Percentiles rank a stretch among this genome's conserved stretches.
Conservation (phyloP, 2,329 filamentous ascomycete genomes). For the Fusarium concolor region DNA sequence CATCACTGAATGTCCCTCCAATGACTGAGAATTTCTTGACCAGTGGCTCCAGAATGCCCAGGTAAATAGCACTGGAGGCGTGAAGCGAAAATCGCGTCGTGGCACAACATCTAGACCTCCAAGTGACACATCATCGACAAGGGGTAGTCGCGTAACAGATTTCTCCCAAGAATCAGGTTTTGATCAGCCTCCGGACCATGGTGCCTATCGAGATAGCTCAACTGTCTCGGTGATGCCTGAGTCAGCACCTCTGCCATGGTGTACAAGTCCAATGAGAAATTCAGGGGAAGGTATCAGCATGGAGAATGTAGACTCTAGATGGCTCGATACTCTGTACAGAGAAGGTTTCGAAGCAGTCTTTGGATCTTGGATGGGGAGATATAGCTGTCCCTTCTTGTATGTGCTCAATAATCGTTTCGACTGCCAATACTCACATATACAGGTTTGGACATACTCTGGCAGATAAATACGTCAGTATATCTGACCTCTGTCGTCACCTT, state of each 20-base stretch:
- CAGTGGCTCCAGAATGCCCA: conserved; percentile 47
- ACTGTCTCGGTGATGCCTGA: not conserved
- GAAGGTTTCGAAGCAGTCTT: conserved; percentile 55
- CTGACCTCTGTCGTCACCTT: conserved; percentile 47
- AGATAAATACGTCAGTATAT: conserved; percentile 49
- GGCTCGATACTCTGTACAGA: conserved; percentile 50
- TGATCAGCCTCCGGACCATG: not conserved
- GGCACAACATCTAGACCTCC: conserved; percentile 13
- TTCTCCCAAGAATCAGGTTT: not conserved
- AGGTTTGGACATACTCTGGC: conserved; percentile 43
- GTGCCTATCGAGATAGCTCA: not conserved
- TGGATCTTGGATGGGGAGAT: conserved; percentile 57
- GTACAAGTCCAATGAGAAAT: not conserved
- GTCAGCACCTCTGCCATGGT: conserved; percentile 1
- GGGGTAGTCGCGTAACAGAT: not conserved
- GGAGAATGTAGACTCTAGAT: conserved; percentile 31
- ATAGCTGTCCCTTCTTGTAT: conserved; percentile 57
- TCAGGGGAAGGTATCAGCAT: not conserved
- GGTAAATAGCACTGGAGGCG: not conserved
- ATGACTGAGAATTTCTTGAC: not conserved
- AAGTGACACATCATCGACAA: conserved; percentile 29
- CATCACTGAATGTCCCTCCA: too few relatives aligned
- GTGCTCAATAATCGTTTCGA: conserved; percentile 18
- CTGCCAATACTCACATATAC: conserved; percentile 1
- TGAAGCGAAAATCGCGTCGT: conserved; percentile 33